These are phyloP conservation scores for Raffaelea albimanens DNA, from an alignment of 2,329 filamentous ascomycete species.

Conservation along the genomic window DNA sequence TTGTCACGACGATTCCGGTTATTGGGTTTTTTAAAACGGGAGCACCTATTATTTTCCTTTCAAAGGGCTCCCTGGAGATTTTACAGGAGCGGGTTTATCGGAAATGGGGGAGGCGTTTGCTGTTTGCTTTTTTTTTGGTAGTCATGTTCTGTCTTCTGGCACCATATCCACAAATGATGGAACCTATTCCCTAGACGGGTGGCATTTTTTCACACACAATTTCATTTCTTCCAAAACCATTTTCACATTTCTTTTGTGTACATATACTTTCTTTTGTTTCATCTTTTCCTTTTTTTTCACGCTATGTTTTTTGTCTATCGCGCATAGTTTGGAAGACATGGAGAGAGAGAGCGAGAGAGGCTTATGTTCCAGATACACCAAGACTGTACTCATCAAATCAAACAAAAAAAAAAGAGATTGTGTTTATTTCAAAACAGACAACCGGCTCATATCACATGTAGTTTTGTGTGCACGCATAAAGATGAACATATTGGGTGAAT, in stretches of 20 bases:
- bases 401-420: too few species aligned
- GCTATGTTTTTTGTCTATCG: background rate
- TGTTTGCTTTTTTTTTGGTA: background rate
- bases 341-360: too few species aligned
- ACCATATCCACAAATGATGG: background rate
- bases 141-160: background rate
- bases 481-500: too few species aligned
- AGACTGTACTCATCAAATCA: too few species aligned
- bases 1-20: background rate
- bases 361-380: too few species aligned
- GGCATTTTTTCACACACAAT: background rate
- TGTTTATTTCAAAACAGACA: background rate
- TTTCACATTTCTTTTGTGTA: slow-evolving; percentile 1
- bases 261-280: slow-evolving; percentile 2
- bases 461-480: too few species aligned
- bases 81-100: background rate
- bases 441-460: background rate
- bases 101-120: background rate
- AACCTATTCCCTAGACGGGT: too few species aligned
- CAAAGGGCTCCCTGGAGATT: background rate
- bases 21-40: background rate
- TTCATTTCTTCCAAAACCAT: background rate
- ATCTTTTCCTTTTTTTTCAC: slow-evolving; percentile 2
- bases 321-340: background rate
- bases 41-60: background rate